Evolutionary conservation across 2,329 filamentous ascomycete species (phyloP).

Genomic region (Ophiobolus disseminans): DNA sequence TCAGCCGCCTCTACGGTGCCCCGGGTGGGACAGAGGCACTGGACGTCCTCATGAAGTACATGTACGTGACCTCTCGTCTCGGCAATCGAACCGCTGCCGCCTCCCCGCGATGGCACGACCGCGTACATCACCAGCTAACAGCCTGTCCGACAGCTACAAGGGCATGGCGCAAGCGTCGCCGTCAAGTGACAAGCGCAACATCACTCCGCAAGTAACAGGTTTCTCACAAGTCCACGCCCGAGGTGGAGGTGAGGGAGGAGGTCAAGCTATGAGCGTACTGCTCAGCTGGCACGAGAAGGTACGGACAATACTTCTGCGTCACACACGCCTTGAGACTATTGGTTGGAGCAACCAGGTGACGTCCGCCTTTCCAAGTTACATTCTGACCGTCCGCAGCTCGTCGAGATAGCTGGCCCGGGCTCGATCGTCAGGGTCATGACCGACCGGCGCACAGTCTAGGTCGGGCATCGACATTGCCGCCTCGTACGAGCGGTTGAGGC

Average conservation of each 20-base stretch:
- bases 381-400: slow-evolving; percentile 62
- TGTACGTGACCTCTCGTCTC: slow-evolving; percentile 63
- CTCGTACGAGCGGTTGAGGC: no score
- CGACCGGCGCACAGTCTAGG: slow-evolving; percentile 86
- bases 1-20: slow-evolving; percentile 79
- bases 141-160: slow-evolving; percentile 71
- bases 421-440: slow-evolving; percentile 94
- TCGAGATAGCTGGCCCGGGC: slow-evolving; percentile 89
- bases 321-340: no score
- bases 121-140: slow-evolving; percentile 22
- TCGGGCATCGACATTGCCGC: slow-evolving; percentile 8
- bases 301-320: no score
- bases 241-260: slow-evolving; percentile 71
- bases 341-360: no score
- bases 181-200: slow-evolving; percentile 45
- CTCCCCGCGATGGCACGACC: slow-evolving; percentile 1
- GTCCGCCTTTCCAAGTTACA: no score
- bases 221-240: slow-evolving; percentile 79
- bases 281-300: slow-evolving; percentile 98
- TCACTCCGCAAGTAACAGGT: slow-evolving; percentile 80
- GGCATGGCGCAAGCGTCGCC: slow-evolving; percentile 69
- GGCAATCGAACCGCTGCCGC: slow-evolving; percentile 11
- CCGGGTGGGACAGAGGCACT: slow-evolving; percentile 83
- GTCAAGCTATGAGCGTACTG: slow-evolving; percentile 92
- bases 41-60: slow-evolving; percentile 97